Conservation (phyloP, 352 stramenopile genomes). For the Pythium aquatile region DNA sequence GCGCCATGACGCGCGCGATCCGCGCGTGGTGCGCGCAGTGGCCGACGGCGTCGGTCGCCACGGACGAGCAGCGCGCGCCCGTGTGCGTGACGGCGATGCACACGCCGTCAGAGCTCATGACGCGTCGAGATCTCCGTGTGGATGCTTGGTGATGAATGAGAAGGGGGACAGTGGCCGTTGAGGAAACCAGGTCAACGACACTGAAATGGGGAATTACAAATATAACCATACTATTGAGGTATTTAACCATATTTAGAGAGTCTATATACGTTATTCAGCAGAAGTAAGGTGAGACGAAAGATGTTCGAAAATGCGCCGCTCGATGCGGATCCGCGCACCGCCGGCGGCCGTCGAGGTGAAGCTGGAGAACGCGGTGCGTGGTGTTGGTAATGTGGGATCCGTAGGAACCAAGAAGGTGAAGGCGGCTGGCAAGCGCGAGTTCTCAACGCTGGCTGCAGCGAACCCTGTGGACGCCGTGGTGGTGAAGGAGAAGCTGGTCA, state of each 20-base stretch:
- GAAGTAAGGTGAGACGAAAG: too few species aligned
- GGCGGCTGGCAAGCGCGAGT: slow-evolving; percentile 6
- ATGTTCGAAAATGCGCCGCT: slow-evolving; percentile 15
- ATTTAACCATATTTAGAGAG: too few species aligned
- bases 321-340: slow-evolving; percentile 16
- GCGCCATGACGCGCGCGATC: slow-evolving; percentile 76
- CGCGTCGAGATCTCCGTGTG: not conserved
- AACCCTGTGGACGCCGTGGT: not conserved
- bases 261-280: too few species aligned
- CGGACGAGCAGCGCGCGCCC: slow-evolving; percentile 58
- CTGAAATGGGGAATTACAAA: not conserved
- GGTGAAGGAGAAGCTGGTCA: not conserved
- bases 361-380: not conserved
- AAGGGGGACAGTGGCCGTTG: not conserved
- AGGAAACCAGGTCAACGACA: not conserved
- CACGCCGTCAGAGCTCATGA: slow-evolving; percentile 43
- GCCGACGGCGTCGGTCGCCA: slow-evolving; percentile 35
- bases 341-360: slow-evolving; percentile 5
- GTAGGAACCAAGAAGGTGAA: not conserved
- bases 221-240: too few species aligned
- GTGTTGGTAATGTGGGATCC: not conserved
- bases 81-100: slow-evolving; percentile 62
- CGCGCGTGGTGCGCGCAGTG: slow-evolving; percentile 78
- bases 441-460: not conserved
- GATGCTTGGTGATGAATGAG: not conserved